Evolutionary conservation across 176 grass and related monocot genomes (phyloP), one percentile per base, ranked within the genome.

Genomic region (Eragrostis nindensis): DNA sequence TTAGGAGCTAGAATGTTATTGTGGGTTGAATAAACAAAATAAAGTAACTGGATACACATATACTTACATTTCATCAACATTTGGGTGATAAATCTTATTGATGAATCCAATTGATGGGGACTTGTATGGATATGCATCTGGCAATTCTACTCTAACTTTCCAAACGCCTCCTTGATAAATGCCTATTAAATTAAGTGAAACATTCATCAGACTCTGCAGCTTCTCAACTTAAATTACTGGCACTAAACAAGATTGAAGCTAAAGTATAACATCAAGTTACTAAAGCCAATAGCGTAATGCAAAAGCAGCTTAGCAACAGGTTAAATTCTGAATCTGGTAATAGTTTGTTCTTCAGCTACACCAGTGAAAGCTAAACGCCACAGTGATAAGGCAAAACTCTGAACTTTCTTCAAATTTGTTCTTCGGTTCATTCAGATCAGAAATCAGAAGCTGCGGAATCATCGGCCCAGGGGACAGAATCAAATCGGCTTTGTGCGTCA

Each of bases 61-160:
- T 27, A 73, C 95, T 89, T 74, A 98, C 95, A 95, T 93, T 84
- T 98, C 95, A 82, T 98, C 95, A 40, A 98, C 92, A 84, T 98
- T 98, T 2, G 95, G 95, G 71, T 98, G 95, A 94, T 91, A 98
- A 54, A 98, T 93, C 88, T 95, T 98, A 81, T 98, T 98, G 66
- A 93, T 72, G 68, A 98, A 98, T 21, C 95, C 92, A 73, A 98
- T 93, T 13, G 95, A 98, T 0, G 95, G 95, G 46, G 92, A 98
- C 77, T 95, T 95, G 86, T 98, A 98, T 70, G 95, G 95, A 82
- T 98, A 98, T 0, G 92, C 92, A 84, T 95, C 95, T 38, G 95
- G 92, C 54, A 98, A 73, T 80, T 98, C 92, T 71, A 98, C 95
- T 87, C 95, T 98, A 85, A 95, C 84, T 74, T 84, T 94, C 95